These are phyloP conservation scores for Pseudocercospora ulei DNA, from an alignment of 2,329 filamentous ascomycete species.

Conservation along the genomic window DNA sequence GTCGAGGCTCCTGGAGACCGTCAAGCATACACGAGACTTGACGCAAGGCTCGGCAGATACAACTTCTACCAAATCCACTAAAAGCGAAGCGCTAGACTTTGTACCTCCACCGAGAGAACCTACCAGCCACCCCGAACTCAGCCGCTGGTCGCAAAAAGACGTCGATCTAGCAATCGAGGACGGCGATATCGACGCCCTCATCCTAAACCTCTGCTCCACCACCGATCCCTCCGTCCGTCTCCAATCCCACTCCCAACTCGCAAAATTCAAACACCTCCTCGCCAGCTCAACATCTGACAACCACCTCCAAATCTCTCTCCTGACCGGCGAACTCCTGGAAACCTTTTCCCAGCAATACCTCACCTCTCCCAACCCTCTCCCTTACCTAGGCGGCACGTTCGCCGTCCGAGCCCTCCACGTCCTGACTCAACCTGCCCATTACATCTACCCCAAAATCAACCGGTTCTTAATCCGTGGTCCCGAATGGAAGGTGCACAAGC, in stretches of 20 bases:
- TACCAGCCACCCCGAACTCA: constrained; percentile 41
- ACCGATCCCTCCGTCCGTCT: constrained; percentile 64
- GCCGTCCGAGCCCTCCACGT: constrained; percentile 60
- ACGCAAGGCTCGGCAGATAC: not conserved
- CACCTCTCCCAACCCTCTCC: constrained; percentile 44
- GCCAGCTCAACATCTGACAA: constrained; percentile 63
- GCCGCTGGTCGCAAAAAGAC: constrained; percentile 64
- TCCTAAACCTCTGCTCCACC: constrained; percentile 64
- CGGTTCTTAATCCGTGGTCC: constrained; percentile 69
- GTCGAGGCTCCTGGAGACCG: not conserved
- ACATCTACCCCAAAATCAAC: constrained; percentile 79
- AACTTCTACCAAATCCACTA: constrained; percentile 1
- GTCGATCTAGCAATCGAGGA: constrained; percentile 71
- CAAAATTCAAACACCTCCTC: constrained; percentile 50
- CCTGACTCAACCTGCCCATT: constrained; percentile 65
- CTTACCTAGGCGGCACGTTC: constrained; percentile 67
- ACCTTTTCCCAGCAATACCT: constrained; percentile 47
- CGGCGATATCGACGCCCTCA: constrained; percentile 58
- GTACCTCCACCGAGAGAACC: constrained; percentile 37
- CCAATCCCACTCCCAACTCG: constrained; percentile 62
- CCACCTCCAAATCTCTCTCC: constrained; percentile 65
- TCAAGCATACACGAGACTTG: not conserved
- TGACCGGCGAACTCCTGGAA: constrained; percentile 71
- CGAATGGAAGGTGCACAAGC: constrained; percentile 54
- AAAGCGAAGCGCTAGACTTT: too few species aligned